Base-by-base conservation (phyloP, 495 filamentous ascomycete species). In the Penicillium herquei region DNA sequence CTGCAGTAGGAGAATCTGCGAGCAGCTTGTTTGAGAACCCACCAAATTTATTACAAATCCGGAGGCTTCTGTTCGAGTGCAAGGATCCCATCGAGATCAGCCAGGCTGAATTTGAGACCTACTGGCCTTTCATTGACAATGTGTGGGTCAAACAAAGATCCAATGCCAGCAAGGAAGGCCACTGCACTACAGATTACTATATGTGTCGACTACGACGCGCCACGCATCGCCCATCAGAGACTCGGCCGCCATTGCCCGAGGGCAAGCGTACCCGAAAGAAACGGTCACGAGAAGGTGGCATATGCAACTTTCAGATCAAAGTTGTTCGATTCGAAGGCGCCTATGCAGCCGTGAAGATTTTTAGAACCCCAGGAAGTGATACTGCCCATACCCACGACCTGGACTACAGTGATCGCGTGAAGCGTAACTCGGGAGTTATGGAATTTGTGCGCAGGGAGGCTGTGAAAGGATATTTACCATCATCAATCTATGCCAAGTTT, bases 81-180 rank as follows among this genome's bases (percentile, higher is more conserved):
- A 76, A 71, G 35, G 77, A 81, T 37, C 74, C 75, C 12, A 80
- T 82, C 44, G 79, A 80, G 60, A 78, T 80, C 52, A 78, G 70
- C 17, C 59, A 75, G 35, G 68, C 74, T 17, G 78, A 81, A 35
- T 80, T 80, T 44, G 77, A 81, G 49, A 77, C 71, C 12, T 80
- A 81, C 56, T 81, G 78, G 78, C 78, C 78, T 3, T 81, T 79
- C 45, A 76, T 81, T 30, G 78, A 80, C 49, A 81, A 81, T 60
- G 76, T 80, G 13, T 81, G 77, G 78, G 75, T 79, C 3, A 76
- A 79, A 45, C 78, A 81, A 49, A 75, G 77, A 52, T 75, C 76
- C 12, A 76, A 78, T 48, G 70, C 77, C 6, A 78, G 76, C 59
- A 78, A 76, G 56, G 77, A 75, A 50, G 77, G 77, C 11, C 73